Percentiles rank a stretch among this genome's conserved stretches.
Conservation (phyloP, 1,284 basidiomycete species). For the Wallemia hederae region DNA sequence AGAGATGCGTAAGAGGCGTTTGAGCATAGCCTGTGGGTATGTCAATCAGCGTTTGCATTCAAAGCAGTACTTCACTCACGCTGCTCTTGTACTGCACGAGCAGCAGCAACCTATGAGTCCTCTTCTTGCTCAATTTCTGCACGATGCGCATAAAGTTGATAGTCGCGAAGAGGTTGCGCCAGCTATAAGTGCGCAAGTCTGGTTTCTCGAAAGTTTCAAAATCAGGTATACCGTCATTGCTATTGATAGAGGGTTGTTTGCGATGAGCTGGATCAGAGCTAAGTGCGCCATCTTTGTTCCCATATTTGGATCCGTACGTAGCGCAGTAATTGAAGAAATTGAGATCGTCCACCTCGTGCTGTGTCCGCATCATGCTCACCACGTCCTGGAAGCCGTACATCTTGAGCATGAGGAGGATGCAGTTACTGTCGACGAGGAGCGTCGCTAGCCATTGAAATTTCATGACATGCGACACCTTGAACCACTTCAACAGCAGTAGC, state of each 20-base stretch:
- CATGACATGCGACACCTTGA: slow-evolving; percentile 91
- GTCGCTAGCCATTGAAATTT: slow-evolving; percentile 95
- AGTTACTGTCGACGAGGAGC: slow-evolving; percentile 80
- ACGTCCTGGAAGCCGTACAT: slow-evolving; percentile 95
- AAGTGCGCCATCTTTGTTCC: not conserved
- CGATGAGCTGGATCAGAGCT: not conserved
- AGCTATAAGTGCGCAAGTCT: slow-evolving; percentile 24
- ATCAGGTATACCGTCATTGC: not conserved
- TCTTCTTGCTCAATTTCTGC: slow-evolving; percentile 87
- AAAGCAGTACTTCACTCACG: slow-evolving; percentile 23
- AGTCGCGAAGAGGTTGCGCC: slow-evolving; percentile 93
- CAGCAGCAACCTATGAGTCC: slow-evolving; percentile 80
- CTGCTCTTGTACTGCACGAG: slow-evolving; percentile 96
- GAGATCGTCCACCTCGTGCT: slow-evolving; percentile 51
- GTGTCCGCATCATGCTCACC: slow-evolving; percentile 46
- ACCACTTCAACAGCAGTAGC: slow-evolving; percentile 77
- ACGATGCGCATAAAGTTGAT: slow-evolving; percentile 96
- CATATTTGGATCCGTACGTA: slow-evolving; percentile 21
- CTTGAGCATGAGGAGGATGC: slow-evolving; percentile 73
- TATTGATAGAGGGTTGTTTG: slow-evolving; percentile 1
- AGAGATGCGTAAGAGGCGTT: slow-evolving; percentile 71
- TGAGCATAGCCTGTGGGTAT: slow-evolving; percentile 47
- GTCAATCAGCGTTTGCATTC: not conserved
- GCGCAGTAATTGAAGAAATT: slow-evolving; percentile 92
- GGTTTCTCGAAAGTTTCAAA: not conserved